Conservation (phyloP, 441 rosid species). For the Syzygium malaccense region DNA sequence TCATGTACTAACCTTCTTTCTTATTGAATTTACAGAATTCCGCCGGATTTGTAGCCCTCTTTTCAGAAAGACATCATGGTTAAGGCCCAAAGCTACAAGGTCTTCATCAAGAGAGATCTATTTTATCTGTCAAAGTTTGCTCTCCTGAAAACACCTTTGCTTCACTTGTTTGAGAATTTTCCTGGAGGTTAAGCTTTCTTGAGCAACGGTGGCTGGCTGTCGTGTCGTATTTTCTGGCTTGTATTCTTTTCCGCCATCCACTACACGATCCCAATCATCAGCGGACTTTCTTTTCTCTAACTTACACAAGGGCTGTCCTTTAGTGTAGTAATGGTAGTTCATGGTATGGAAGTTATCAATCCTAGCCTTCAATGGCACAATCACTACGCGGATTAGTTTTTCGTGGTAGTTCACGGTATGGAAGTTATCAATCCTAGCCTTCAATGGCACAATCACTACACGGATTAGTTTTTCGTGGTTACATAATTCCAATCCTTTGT, state of each 20-base stretch:
- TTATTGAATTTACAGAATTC: slow-evolving; percentile 40
- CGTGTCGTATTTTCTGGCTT: background rate
- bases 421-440: too few species aligned
- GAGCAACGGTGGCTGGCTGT: background rate
- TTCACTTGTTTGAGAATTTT: background rate
- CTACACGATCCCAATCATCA: background rate
- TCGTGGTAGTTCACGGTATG: too few species aligned
- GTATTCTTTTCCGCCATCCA: background rate
- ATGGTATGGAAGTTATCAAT: background rate
- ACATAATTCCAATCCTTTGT: background rate
- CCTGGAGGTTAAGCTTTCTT: background rate
- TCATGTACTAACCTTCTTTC: background rate
- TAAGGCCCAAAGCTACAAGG: slow-evolving; percentile 93
- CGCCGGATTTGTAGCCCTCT: slow-evolving; percentile 63
- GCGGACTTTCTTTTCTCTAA: background rate
- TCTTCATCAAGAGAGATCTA: slow-evolving; percentile 90
- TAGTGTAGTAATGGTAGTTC: background rate
- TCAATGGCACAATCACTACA: too few species aligned
- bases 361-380: background rate
- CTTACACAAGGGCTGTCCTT: background rate
- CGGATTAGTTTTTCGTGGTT: background rate
- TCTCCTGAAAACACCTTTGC: background rate
- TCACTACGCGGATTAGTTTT: too few species aligned
- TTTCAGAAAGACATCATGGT: slow-evolving; percentile 75
- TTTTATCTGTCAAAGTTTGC: slow-evolving; percentile 67